A percentile compares a stretch with the other conserved stretches of the same genome.
phyloP scores from a whole-genome alignment of 140 eudicot species.

The Eryngium alpinum region DNA sequence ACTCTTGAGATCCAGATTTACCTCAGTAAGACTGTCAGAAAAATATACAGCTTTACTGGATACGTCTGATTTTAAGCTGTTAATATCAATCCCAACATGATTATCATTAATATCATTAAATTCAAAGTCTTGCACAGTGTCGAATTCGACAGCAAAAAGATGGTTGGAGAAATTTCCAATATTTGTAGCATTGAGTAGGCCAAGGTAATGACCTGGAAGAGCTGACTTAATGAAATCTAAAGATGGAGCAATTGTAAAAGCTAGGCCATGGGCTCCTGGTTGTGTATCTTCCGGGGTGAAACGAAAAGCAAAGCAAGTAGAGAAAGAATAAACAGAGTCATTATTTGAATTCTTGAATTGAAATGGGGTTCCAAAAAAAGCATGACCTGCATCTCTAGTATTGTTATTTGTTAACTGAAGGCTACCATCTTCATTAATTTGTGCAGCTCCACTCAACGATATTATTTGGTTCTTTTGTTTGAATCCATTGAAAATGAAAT shows the following conservation, averaged over 20 bases:
- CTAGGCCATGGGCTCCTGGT: constrained; percentile 10
- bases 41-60: constrained; percentile 4
- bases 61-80: constrained; percentile 30
- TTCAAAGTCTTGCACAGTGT: constrained; percentile 39
- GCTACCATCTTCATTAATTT: not conserved
- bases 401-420: constrained; percentile 12
- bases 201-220: constrained; percentile 31
- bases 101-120: constrained; percentile 46
- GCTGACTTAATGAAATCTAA: constrained; percentile 7
- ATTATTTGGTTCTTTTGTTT: constrained; percentile 1
- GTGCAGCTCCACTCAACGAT: constrained; percentile 16
- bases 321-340: constrained; percentile 37
- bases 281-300: constrained; percentile 33
- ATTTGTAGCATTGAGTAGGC: constrained; percentile 47
- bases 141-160: constrained; percentile 57
- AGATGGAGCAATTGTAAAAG: constrained; percentile 12
- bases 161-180: constrained; percentile 46
- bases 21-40: not conserved
- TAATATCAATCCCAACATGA: constrained; percentile 57
- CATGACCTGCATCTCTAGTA: constrained; percentile 1
- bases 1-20: constrained; percentile 15
- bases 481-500: constrained; percentile 7
- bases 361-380: not conserved
- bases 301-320: constrained; percentile 45
- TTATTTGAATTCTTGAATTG: constrained; percentile 1